A percentile compares a stretch with the other conserved stretches of the same genome.
These are phyloP conservation scores for Chaetomium cochliodes DNA, from an alignment of 495 filamentous ascomycete species.

Conservation along the genomic window DNA sequence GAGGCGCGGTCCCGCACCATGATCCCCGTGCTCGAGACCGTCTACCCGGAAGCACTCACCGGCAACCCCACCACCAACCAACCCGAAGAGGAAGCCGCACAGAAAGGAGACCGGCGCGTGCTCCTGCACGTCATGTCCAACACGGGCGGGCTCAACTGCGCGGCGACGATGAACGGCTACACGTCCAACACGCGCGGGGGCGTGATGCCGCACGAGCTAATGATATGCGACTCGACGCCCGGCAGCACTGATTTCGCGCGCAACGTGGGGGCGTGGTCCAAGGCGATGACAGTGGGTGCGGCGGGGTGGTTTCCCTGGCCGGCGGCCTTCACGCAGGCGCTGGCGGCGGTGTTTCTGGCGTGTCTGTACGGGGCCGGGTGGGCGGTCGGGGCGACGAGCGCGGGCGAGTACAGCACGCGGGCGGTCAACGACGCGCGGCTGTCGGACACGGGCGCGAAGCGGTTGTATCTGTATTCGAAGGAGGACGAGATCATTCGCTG, in stretches of 20 bases:
- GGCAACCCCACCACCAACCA: too few species aligned
- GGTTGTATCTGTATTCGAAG: slow-evolving; percentile 55
- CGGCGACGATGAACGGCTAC: slow-evolving; percentile 50
- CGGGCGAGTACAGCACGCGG: slow-evolving; percentile 37
- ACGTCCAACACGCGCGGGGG: slow-evolving; percentile 31
- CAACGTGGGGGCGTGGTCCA: slow-evolving; percentile 51
- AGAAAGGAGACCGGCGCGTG: slow-evolving; percentile 35
- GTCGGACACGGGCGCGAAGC: slow-evolving; percentile 32
- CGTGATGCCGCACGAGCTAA: slow-evolving; percentile 45
- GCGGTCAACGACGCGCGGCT: slow-evolving; percentile 39
- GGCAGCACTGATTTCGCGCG: slow-evolving; percentile 48
- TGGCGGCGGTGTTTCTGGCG: slow-evolving; percentile 43
- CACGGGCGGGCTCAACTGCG: slow-evolving; percentile 51
- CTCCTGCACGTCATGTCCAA: slow-evolving; percentile 55
- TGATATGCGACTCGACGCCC: slow-evolving; percentile 54
- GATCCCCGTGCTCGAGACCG: slow-evolving; percentile 50
- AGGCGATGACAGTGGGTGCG: slow-evolving; percentile 53
- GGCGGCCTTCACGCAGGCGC: slow-evolving; percentile 42
- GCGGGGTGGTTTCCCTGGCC: slow-evolving; percentile 45
- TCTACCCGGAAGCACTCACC: slow-evolving; percentile 31
- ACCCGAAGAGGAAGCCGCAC: too few species aligned
- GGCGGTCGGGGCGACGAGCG: slow-evolving; percentile 36
- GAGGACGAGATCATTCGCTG: slow-evolving; percentile 55
- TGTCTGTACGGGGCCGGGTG: slow-evolving; percentile 33
- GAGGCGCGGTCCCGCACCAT: slow-evolving; percentile 46